Base-by-base conservation (phyloP, 345 rosid species). In the Camelina sativa region DNA sequence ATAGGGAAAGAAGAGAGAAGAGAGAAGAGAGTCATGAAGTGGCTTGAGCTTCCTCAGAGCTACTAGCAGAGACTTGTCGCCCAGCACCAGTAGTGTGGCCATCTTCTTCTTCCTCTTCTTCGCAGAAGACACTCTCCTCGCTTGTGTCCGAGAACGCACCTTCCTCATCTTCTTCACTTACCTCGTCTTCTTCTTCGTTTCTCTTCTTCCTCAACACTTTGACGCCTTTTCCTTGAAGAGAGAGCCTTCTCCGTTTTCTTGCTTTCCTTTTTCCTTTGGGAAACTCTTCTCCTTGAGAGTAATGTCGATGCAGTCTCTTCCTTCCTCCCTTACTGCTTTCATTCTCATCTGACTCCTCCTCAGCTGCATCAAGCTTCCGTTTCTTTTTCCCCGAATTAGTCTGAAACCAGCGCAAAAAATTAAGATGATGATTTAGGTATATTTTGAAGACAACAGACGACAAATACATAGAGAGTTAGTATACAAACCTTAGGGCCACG, bases 181-280 rank as follows among this genome's bases (percentile, higher is more conserved):
- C 53, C 41, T 65, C 77, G n/a, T 76, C 91, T 20, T 71, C 84
- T 7, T 86, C 44, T 76, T 83, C 86, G 38, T 84, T 88, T 79
- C 80, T 83, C 68, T 84, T 83, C 75, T 85, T 88, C 69, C 85
- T 81, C 55, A 84, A 74, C 78, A 88, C 91, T 77, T 89, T 89
- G 53, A 91, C 71, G 74, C 87, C 89, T 82, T 89, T 88, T 57
- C 98, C 97, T 83, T 89, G 94, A 59, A 91, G 80, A 64, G 89
- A 84, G 67, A 89, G 76, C 28, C 89, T 86, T 80, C 97, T 82
- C 28, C 99, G 76, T 80, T 89, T 90, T 82, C 97, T 87, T 41
- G 94, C 96, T 73, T 91, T 88, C 44, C 97, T 79, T 81, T 96
- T 96, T 37, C 96, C 99, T 88, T 92, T 92, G 7, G 98, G 98